Percentiles rank a stretch among this genome's conserved stretches.
These are phyloP conservation scores for Coniochaeta hoffmannii DNA, from an alignment of 2,329 filamentous ascomycete genomes.

Conservation along the genomic window DNA sequence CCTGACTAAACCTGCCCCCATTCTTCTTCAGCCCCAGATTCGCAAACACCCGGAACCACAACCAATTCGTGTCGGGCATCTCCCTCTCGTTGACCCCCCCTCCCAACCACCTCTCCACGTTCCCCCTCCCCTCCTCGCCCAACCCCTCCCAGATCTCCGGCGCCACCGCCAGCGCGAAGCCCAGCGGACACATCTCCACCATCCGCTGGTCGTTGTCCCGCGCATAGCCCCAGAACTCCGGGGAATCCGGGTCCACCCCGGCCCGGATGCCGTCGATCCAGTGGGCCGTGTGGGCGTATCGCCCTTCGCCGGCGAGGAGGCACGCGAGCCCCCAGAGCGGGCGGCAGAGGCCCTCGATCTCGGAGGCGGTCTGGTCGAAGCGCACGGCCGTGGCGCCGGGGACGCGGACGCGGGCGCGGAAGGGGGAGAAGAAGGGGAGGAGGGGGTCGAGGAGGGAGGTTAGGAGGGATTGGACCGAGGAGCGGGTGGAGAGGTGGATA, in stretches of 20 bases:
- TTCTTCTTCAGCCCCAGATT: slow-evolving; percentile 73
- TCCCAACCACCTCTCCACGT: slow-evolving; percentile 65
- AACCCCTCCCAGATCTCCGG: slow-evolving; percentile 59
- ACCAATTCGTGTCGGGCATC: slow-evolving; percentile 62
- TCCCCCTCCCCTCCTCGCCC: slow-evolving; percentile 47
- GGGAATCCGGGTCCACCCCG: slow-evolving; percentile 61
- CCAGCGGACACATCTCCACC: slow-evolving; percentile 79
- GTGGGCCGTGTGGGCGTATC: slow-evolving; percentile 55
- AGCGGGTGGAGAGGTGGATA: slow-evolving; percentile 40
- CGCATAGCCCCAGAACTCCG: slow-evolving; percentile 72
- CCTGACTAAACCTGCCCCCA: slow-evolving; percentile 61
- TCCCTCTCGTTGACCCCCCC: slow-evolving; percentile 73
- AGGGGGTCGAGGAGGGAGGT: slow-evolving; percentile 62
- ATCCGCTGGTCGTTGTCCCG: slow-evolving; percentile 73
- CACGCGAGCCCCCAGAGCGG: slow-evolving; percentile 70
- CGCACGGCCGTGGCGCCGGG: slow-evolving; percentile 65
- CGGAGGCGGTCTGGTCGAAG: slow-evolving; percentile 70
- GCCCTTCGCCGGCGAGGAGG: slow-evolving; percentile 59
- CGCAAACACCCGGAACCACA: slow-evolving; percentile 81
- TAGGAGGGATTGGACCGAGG: slow-evolving; percentile 54
- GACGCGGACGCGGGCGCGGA: slow-evolving; percentile 57
- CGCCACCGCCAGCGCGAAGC: slow-evolving; percentile 66
- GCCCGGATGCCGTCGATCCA: slow-evolving; percentile 65
- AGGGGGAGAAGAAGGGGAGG: slow-evolving; percentile 62
- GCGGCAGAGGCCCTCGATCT: slow-evolving; percentile 68